These are phyloP conservation scores for Ogataea populi-albae DNA, from an alignment of 805 yeast species.

Conservation along the genomic window DNA sequence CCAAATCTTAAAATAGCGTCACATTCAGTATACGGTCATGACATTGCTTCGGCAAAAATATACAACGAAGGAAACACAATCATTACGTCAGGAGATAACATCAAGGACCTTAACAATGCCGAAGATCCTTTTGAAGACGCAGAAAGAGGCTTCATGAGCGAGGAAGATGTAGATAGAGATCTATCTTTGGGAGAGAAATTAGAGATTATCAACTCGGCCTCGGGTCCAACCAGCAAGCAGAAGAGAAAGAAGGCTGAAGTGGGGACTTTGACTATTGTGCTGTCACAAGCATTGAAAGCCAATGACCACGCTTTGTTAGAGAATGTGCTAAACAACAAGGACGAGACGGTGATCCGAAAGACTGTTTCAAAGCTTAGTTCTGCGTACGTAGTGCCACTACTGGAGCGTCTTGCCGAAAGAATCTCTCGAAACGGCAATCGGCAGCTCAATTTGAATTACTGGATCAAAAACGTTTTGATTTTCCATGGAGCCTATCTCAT, in stretches of 20 bases:
- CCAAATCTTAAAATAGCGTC: conserved; percentile 41
- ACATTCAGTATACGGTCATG: conserved; percentile 46
- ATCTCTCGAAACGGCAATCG: conserved; percentile 49
- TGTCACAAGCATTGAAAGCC: conserved; percentile 83
- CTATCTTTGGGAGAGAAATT: conserved; percentile 53
- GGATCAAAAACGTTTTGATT: conserved; percentile 57
- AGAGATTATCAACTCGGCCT: conserved; percentile 28
- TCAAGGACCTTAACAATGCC: conserved; percentile 50
- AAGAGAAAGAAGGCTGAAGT: conserved; percentile 56
- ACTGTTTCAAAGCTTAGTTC: conserved; percentile 50
- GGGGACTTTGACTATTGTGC: conserved; percentile 79
- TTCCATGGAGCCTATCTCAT: conserved; percentile 52
- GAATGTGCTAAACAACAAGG: conserved; percentile 63
- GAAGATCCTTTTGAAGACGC: conserved; percentile 44
- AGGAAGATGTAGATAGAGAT: conserved; percentile 21
- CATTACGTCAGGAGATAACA: conserved; percentile 62
- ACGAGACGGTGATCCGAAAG: conserved; percentile 46
- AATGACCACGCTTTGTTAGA: conserved; percentile 86
- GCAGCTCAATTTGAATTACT: conserved; percentile 47
- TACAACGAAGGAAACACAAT: conserved; percentile 62
- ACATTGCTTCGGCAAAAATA: conserved; percentile 49
- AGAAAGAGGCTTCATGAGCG: conserved; percentile 18
- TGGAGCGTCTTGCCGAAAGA: conserved; percentile 52
- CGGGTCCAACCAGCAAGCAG: conserved; percentile 26
- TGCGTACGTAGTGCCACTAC: conserved; percentile 45